Evolutionary conservation across 345 rosid species (phyloP), one percentile per base, ranked within the genome.

Genomic region (Eucalyptus dawsonii): DNA sequence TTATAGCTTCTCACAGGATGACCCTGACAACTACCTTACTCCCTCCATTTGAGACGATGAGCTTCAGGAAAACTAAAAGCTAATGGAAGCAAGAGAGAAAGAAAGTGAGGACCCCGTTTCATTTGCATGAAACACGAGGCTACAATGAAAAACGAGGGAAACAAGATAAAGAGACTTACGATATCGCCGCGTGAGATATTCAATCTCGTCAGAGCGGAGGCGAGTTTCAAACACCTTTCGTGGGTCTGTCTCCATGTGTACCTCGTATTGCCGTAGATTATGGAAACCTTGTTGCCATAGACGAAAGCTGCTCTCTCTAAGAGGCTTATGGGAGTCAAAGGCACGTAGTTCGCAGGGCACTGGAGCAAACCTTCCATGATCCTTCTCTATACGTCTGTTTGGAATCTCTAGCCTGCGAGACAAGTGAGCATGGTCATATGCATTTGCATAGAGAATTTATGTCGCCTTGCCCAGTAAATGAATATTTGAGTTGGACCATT

Each of bases 201-300:
- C 87, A 94, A 86, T 8, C 91, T 93, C 45, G 88, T 19, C 31
- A 95, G 91, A 91, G 96, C 95, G 45, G 98, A 96, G 90, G 99
- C 97, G 60, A 97, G 69, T 62, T 90, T 94, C 87, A 92, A 91
- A 89, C 99, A 96, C 88, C 95, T 94, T 42, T 91, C 87, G 86
- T 93, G 91, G 13, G 98, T 96, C 83, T 96, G 90, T 17, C 91
- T 91, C 98, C 99, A 97, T 3, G 97, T 91, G 91, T 91, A 95
- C n/a, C 65, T 80, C 49, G 91, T 37, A 10, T 65, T 11, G n/a
- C 96, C 95, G 87, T 96, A 94, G 54, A 96, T 87, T 37, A 96
- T 86, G 88, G 98, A 94, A 17, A 87, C 88, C 83, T 89, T 92
- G 87, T 92, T 91, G 50, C 92, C 92, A 88, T 93, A 92, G 88